Base-by-base conservation (phyloP, 768 basidiomycete species). In the Tricholoma bakamatsutake region DNA sequence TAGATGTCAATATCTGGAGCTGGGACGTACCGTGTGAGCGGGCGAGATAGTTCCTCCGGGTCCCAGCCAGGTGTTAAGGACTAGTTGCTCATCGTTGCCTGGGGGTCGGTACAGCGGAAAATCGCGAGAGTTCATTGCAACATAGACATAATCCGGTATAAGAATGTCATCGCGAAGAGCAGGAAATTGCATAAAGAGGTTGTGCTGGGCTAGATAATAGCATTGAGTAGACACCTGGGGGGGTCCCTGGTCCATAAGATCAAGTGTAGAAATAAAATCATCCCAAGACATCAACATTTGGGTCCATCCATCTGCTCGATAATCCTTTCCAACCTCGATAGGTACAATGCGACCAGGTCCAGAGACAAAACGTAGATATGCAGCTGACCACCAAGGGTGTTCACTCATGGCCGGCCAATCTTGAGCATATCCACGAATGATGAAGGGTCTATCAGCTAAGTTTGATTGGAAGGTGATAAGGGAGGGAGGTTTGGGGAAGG, bases 201-300 rank as follows among this genome's bases (percentile, higher is more conserved):
- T 80, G 71, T 99, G 87, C 66, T 99, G 97, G 0, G 97, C 97
- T 43, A 99, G 82, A 68, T 99, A 99, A 35, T 87, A 61, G 12
- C 74, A 66, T 2, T 76, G 66, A 50, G 53, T 59, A 31, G 60
- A 59, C 45, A 54, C 55, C 6, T 55, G 56, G 2, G 54, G 56
- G 12, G 59, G 53, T 13, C 59, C 54, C 52, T 72, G 70, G 40
- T 72, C 68, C 42, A 65, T 61, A n/a, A 72, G 66, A 51, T 72
- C 69, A 18, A 77, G 69, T 37, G 73, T 68, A 55, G 73, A 61
- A 6, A 98, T 74, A 66, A 98, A 94, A 1, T 74, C 76, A 34
- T 88, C 83, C 84, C 93, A 97, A 18, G 67, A 62, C 69, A 97
- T 81, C 53, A 98, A 73, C 60, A 71, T 71, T 67, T 96, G 96